These are phyloP conservation scores for Paramecium caudatum DNA, from an alignment of 73 alveolate genomes.

Conservation along the genomic window DNA sequence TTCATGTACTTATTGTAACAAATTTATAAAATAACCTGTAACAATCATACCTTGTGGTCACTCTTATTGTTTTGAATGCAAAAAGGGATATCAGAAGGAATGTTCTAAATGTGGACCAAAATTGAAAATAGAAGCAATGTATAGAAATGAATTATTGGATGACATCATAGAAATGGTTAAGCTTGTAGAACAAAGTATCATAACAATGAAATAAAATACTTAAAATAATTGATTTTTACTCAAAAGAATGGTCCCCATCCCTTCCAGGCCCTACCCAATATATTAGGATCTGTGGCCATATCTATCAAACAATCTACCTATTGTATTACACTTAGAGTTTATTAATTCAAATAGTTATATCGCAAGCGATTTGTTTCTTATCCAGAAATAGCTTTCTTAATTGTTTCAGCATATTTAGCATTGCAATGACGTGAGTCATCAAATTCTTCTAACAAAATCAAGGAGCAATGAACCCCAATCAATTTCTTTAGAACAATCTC, in stretches of 20 bases:
- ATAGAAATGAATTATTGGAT: slow-evolving; percentile 75
- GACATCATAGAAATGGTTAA: slow-evolving; percentile 72
- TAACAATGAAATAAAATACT: slow-evolving; percentile 54
- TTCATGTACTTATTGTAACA: slow-evolving; percentile 66
- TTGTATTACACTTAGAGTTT: slow-evolving; percentile 87
- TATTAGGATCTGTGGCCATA: slow-evolving; percentile 96
- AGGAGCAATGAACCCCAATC: slow-evolving; percentile 84
- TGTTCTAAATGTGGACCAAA: slow-evolving; percentile 75
- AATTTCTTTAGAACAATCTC: slow-evolving; percentile 84
- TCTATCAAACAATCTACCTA: slow-evolving; percentile 97
- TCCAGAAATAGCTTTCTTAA: slow-evolving; percentile 82
- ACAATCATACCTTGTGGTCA: slow-evolving; percentile 77
- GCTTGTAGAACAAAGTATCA: slow-evolving; percentile 29
- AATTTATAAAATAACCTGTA: slow-evolving; percentile 73
- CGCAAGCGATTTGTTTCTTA: slow-evolving; percentile 52
- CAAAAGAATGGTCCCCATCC: slow-evolving; percentile 97
- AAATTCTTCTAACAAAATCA: slow-evolving; percentile 82
- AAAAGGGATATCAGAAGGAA: slow-evolving; percentile 73
- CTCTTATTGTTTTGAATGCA: slow-evolving; percentile 74
- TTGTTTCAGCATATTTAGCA: slow-evolving; percentile 69
- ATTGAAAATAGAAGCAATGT: slow-evolving; percentile 76
- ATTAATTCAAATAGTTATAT: slow-evolving; percentile 66
- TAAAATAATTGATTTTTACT: slow-evolving; percentile 54
- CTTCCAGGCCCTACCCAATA: slow-evolving; percentile 96
- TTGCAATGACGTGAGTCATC: slow-evolving; percentile 79